Base-by-base conservation (phyloP, 768 basidiomycete species). In the Dentipellis fragilis region DNA sequence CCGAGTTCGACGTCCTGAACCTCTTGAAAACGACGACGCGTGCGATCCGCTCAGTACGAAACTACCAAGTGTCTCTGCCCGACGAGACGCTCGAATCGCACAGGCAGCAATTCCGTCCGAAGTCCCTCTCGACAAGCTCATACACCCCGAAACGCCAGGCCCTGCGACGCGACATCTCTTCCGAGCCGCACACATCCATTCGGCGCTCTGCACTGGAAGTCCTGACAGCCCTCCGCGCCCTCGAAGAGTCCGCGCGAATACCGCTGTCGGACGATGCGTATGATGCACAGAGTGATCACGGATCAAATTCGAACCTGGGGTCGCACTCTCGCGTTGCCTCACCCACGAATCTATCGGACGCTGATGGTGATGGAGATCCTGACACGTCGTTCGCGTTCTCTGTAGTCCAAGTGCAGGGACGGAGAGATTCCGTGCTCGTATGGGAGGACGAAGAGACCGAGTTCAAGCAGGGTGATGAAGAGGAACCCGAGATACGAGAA, bases 121-220 rank as follows among this genome's bases (percentile, higher is more conserved):
- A 73, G 21, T 73, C 68, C 51, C 74, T 75, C 23, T 63, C 67
- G 35, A 64, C 65, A 22, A 53, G 64, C 50, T 68, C 59, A 56
- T 16, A 14, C 10, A 62, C 60, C 58, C 72, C 69, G 59, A 73
- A 73, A 65, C 72, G 66, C 52, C 70, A 59, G 55, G 55, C 62
- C 19, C 67, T 64, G 50, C 69, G 65, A 49, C 61, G 68, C 12
- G 68, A 71, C 55, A 60, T 69, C 8, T 71, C 71, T 4, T 69
- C 74, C 7, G 84, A 90, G 63, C 83, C 86, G 1, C 70, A 91
- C 16, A 75, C 79, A 1, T 72, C 81, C 49, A 83, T 97, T 53
- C 78, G 94, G 21, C 80, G 80, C 51, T 79, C 84, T 0, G 91
- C 92, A 1, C 70, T 97, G 52, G 93, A 93, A 58, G 88, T 96